Evolutionary conservation across 2,329 filamentous ascomycete species (phyloP), one percentile per base, ranked within the genome.

Genomic region (Stemphylium lycopersici): DNA sequence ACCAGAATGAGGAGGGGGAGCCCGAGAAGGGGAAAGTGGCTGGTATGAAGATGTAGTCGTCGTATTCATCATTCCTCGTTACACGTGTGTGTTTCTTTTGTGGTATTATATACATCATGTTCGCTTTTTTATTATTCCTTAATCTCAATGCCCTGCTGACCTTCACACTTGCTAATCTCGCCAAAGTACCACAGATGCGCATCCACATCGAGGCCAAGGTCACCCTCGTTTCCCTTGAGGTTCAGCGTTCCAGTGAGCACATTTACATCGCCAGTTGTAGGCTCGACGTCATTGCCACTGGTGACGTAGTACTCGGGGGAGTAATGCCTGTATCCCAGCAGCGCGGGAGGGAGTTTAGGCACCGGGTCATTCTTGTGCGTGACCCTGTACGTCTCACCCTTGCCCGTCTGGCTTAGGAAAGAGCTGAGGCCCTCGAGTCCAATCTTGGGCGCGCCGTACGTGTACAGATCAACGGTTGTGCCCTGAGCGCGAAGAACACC

Each of bases 311-410:
- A 90, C 78, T 91, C 89, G 1, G 88, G 87, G 13, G 79, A 83
- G n/a, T 84, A 83, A 72, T 91, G 89, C 34, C 81, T 77, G 77
- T 86, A 91, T 31, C 83, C 83, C 46, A 88, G 71, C 40, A 83
- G 47, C 52, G 67, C 84, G 74, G 87, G 83, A 1, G 89, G 88
- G 33, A 92, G 79, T 38, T 85, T 82, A 0, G 89, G 87, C 1
- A 91, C 83, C 0, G 87, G 85, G 70, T 92, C 90, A 62, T 83
- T 77, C 37, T 74, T 75, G 74, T 91, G 88, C 1, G 89, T 91
- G 46, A 90, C 78, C 58, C 89, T 85, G 76, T 80, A 87, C 59
- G 84, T 82, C 50, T 69, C 69, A 48, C 79, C 76, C 2, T 83
- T 83, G 1, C 75, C 54, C 62, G 87, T 84, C 42, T 63, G 62